Evolutionary conservation across 768 basidiomycete genomes (phyloP).

Genomic region (Mycena maculata): DNA sequence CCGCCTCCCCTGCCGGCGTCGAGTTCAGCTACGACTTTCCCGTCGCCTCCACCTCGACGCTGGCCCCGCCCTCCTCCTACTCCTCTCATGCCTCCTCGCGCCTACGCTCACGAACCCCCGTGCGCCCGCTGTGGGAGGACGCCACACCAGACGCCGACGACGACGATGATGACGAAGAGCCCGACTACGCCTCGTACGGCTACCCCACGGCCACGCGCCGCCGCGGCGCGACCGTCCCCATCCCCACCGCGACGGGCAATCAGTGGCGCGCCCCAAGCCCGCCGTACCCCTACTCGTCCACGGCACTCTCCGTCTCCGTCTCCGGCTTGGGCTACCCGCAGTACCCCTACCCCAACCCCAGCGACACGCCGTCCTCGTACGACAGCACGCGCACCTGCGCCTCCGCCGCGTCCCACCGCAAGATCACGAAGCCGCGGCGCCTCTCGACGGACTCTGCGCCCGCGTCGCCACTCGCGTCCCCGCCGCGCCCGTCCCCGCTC

Average conservation of each 20-base stretch:
- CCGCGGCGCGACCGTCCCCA: not conserved
- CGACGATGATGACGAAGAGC: not conserved
- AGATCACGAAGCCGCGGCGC: conserved; percentile 31
- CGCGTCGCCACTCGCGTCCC: not conserved
- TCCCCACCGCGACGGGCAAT: conserved; percentile 22
- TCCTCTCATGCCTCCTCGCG: not conserved
- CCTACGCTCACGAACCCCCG: not conserved
- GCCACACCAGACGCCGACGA: conserved; percentile 18
- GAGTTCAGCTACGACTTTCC: conserved; percentile 36
- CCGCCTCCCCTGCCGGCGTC: conserved; percentile 25
- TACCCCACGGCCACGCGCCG: conserved; percentile 18
- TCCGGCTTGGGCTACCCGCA: no score
- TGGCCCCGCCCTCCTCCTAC: not conserved
- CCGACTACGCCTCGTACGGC: conserved; percentile 17
- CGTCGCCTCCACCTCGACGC: conserved; percentile 10
- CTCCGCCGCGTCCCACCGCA: not conserved
- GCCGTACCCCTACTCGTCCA: no score
- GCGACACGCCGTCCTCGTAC: no score
- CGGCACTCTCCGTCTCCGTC: no score
- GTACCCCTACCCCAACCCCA: conserved; percentile 16
- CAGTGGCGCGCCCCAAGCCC: conserved; percentile 29
- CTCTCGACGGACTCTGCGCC: not conserved
- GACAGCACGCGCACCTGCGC: not conserved
- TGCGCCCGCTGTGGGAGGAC: conserved; percentile 11
- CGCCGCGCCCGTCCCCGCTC: not conserved